Evolutionary conservation across 345 rosid genomes (phyloP), one percentile per base, ranked within the genome.

Genomic region (Rhizophora apiculata): DNA sequence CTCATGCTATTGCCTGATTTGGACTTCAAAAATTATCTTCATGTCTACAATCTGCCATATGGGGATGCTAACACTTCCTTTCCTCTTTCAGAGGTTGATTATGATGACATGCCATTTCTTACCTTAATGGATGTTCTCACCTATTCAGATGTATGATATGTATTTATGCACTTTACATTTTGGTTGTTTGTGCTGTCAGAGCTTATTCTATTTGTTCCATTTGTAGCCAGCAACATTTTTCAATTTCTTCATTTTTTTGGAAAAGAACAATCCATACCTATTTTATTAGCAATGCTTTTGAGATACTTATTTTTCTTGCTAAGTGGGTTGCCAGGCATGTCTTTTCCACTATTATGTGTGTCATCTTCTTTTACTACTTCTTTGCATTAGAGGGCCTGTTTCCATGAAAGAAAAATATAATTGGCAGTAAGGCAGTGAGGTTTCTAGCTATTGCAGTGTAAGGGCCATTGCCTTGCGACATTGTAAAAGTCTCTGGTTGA

Each of bases 111-210:
- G 1, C 84, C 84, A 66, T 87, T 85, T 82, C 78, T 76, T 67
- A 82, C 97, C 6, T 75, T 94, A 68, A 89, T 85, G 96, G 91
- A 92, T 68, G 82, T 86, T 70, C 76, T 94, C 77, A 86, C 89
- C 34, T 74, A 65, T 78, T 67, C 81, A 19, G 43, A 91, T 88
- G 97, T 94, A 87, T 71, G 66, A 48, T 31, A 61, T 13, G 49
- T 31, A 29, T 32, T 34, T 51, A 30, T 6, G n/a, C 43, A 16
- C n/a, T 19, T 30, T 9, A 27, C 16, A 32, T 30, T 60, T 39
- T 37, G 27, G 21, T 26, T 62, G 54, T 26, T 37, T 49, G 26
- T 63, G 37, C 34, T 46, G 63, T 27, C 62, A 10, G 26, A 51
- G 51, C 34, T 27, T 43, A 27, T 65, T 43, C 19, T 43, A 43